These are phyloP conservation scores for Sporobolomyces pararoseus DNA, from an alignment of 768 basidiomycete genomes.

Conservation along the genomic window DNA sequence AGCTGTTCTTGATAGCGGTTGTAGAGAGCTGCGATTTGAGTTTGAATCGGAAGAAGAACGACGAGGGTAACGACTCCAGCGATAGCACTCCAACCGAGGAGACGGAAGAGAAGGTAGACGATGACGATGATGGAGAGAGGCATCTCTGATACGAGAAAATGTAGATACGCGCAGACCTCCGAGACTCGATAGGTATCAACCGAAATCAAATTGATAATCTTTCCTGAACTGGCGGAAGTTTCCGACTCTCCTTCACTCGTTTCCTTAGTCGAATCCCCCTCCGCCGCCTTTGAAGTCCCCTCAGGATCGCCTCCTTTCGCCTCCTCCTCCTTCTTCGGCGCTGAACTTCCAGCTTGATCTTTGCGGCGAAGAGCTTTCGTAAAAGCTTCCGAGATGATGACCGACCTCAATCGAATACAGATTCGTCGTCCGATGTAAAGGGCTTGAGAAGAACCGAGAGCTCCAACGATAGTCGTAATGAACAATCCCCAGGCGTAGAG, in stretches of 20 bases:
- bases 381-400: slow-evolving; percentile 52
- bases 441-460: slow-evolving; percentile 46
- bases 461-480: slow-evolving; percentile 46
- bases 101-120: slow-evolving; percentile 20
- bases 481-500: slow-evolving; percentile 51
- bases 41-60: slow-evolving; percentile 40
- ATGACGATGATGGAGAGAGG: slow-evolving; percentile 33
- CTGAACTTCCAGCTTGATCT: slow-evolving; percentile 48
- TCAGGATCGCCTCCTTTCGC: neutral
- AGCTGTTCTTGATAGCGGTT: slow-evolving; percentile 45
- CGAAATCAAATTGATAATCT: slow-evolving; percentile 45
- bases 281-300: neutral
- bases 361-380: slow-evolving; percentile 51
- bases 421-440: slow-evolving; percentile 51
- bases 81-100: slow-evolving; percentile 44
- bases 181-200: slow-evolving; percentile 40
- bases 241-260: slow-evolving; percentile 27
- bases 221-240: slow-evolving; percentile 40
- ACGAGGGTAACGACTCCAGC: slow-evolving; percentile 43
- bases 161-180: slow-evolving; percentile 37
- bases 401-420: slow-evolving; percentile 47
- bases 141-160: slow-evolving; percentile 43
- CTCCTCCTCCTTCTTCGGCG: neutral
- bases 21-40: slow-evolving; percentile 37
- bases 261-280: neutral